Evolutionary conservation across 352 stramenopile species (phyloP).

Genomic region (Halophytophthora batemanensis): DNA sequence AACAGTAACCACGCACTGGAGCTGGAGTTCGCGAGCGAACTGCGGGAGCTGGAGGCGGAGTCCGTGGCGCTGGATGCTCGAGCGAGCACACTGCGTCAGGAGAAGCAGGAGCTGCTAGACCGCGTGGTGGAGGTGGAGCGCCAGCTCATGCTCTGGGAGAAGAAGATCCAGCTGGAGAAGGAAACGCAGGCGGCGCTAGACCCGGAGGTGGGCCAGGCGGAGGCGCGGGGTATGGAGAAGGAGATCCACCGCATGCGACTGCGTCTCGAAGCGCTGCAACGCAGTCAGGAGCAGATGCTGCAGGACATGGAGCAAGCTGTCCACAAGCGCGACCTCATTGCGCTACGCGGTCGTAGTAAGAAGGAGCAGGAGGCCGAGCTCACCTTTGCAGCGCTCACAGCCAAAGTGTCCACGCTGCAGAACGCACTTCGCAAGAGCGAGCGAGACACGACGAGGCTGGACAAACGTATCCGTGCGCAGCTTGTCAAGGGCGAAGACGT

Average conservation of each 20-base stretch:
- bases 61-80: conserved; percentile 72
- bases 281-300: conserved; percentile 92
- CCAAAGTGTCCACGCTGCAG: conserved; percentile 76
- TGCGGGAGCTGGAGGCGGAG: conserved; percentile 89
- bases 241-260: conserved; percentile 96
- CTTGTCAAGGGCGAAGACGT: conserved; percentile 64
- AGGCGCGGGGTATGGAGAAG: conserved; percentile 92
- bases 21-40: conserved; percentile 88
- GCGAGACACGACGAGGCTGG: conserved; percentile 51
- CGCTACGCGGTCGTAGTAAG: conserved; percentile 80
- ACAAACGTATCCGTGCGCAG: conserved; percentile 63
- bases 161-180: conserved; percentile 96
- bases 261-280: conserved; percentile 86
- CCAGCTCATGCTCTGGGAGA: conserved; percentile 94
- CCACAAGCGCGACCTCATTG: conserved; percentile 92
- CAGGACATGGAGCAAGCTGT: conserved; percentile 94
- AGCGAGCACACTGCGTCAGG: conserved; percentile 66
- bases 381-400: conserved; percentile 82
- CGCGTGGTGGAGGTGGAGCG: conserved; percentile 91
- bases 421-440: conserved; percentile 74
- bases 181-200: conserved; percentile 94
- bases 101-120: conserved; percentile 86
- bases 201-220: conserved; percentile 88
- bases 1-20: conserved; percentile 90
- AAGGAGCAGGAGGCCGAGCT: conserved; percentile 71